Evolutionary conservation across 2,329 filamentous ascomycete genomes (phyloP).

Genomic region (Rutstroemia sp.): DNA sequence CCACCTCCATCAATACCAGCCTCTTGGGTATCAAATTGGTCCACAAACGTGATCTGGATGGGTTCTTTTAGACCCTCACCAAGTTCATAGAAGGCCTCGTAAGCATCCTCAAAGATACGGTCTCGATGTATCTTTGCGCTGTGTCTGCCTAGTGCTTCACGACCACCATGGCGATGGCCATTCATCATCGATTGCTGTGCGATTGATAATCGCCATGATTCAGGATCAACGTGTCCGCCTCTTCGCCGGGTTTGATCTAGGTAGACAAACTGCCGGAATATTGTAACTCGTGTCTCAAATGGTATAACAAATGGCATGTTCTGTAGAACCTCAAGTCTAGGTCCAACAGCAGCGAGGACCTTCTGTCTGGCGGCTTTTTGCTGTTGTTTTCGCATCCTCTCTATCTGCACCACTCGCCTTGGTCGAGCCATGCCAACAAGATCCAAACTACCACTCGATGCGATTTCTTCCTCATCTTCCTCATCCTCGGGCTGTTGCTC

Average conservation of each 20-base stretch:
- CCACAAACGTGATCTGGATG: slow-evolving; percentile 93
- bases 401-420: slow-evolving; percentile 53
- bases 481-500: slow-evolving; percentile 50
- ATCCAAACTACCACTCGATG: slow-evolving; percentile 31
- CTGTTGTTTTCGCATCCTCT: slow-evolving; percentile 56
- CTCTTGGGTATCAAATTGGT: slow-evolving; percentile 78
- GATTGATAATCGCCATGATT: slow-evolving; percentile 63
- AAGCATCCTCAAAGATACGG: slow-evolving; percentile 79
- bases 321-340: slow-evolving; percentile 80
- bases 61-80: slow-evolving; percentile 84
- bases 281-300: slow-evolving; percentile 82
- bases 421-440: slow-evolving; percentile 52
- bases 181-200: slow-evolving; percentile 32
- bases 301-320: slow-evolving; percentile 98
- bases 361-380: slow-evolving; percentile 61
- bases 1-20: slow-evolving; percentile 95
- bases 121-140: slow-evolving; percentile 74
- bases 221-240: slow-evolving; percentile 65
- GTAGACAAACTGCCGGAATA: slow-evolving; percentile 87
- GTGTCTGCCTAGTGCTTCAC: slow-evolving; percentile 48
- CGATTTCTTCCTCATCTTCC: slow-evolving; percentile 27
- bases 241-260: slow-evolving; percentile 71
- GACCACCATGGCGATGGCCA: slow-evolving; percentile 17
- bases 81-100: slow-evolving; percentile 71
- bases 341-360: slow-evolving; percentile 70